These are phyloP conservation scores for Pythium chondricola DNA, from an alignment of 352 stramenopile species.

Conservation along the genomic window DNA sequence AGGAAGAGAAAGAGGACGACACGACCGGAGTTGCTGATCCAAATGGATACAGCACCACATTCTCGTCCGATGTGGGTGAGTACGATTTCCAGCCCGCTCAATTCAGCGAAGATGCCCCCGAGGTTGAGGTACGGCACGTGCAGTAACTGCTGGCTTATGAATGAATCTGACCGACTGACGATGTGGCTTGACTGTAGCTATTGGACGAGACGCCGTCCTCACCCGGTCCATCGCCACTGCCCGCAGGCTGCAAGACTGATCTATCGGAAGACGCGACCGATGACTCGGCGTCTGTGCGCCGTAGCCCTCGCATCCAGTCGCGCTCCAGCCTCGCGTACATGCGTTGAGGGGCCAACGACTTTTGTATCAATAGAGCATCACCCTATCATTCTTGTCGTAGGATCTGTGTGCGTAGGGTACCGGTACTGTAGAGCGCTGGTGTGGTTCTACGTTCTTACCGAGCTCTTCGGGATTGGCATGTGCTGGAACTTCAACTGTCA, in stretches of 20 bases:
- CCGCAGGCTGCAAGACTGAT: neutral
- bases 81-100: slow-evolving; percentile 13
- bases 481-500: too few species aligned
- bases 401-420: too few species aligned
- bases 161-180: neutral
- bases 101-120: slow-evolving; percentile 2
- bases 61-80: slow-evolving; percentile 4
- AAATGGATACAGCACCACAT: slow-evolving; percentile 7
- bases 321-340: slow-evolving; percentile 12
- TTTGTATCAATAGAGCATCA: slow-evolving; percentile 8
- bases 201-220: neutral
- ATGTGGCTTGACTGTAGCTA: neutral
- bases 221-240: neutral
- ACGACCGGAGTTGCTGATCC: neutral
- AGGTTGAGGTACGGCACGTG: slow-evolving; percentile 7
- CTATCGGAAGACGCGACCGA: neutral
- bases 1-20: slow-evolving; percentile 16
- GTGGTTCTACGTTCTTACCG: too few species aligned
- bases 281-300: slow-evolving; percentile 7
- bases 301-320: slow-evolving; percentile 12
- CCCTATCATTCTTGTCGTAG: too few species aligned
- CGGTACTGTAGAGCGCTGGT: too few species aligned
- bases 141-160: neutral
- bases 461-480: too few species aligned
- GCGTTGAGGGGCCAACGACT: slow-evolving; percentile 3